These are phyloP conservation scores for Lipomyces spencermartinsiae DNA, from an alignment of 805 yeast species.

Conservation along the genomic window DNA sequence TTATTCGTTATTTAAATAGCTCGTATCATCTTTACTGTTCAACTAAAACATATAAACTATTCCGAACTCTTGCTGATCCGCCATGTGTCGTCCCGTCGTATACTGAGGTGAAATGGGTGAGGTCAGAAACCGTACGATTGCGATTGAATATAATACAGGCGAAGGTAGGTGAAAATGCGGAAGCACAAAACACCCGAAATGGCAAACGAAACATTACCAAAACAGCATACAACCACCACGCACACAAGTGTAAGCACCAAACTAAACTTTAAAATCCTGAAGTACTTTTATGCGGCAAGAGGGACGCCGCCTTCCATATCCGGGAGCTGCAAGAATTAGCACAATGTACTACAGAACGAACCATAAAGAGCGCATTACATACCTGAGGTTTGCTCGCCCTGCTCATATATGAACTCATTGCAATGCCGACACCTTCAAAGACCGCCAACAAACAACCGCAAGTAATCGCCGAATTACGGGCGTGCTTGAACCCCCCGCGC, in stretches of 20 bases:
- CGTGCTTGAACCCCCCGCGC: constrained; percentile 98
- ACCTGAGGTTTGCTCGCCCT: constrained; percentile 56
- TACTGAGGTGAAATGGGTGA: background rate
- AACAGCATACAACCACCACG: background rate
- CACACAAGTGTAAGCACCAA: background rate
- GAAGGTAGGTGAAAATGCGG: constrained; percentile 11
- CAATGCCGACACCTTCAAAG: constrained; percentile 97
- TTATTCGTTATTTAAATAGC: background rate
- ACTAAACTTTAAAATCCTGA: background rate
- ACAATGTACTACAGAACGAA: background rate
- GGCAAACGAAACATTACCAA: background rate
- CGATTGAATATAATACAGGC: constrained; percentile 20
- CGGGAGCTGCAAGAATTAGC: constrained; percentile 2
- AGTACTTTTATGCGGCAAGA: constrained; percentile 4
- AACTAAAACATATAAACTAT: background rate
- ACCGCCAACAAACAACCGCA: constrained; percentile 97
- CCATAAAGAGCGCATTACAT: background rate
- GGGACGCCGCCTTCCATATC: constrained; percentile 8
- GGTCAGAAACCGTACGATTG: constrained; percentile 1
- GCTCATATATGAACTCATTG: constrained; percentile 76
- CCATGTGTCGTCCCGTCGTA: background rate
- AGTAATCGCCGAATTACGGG: constrained; percentile 93
- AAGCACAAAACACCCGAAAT: background rate
- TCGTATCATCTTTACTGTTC: background rate
- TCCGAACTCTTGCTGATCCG: background rate